These are phyloP conservation scores for Verticillium nubilum DNA, from an alignment of 2,329 filamentous ascomycete genomes.

Conservation along the genomic window DNA sequence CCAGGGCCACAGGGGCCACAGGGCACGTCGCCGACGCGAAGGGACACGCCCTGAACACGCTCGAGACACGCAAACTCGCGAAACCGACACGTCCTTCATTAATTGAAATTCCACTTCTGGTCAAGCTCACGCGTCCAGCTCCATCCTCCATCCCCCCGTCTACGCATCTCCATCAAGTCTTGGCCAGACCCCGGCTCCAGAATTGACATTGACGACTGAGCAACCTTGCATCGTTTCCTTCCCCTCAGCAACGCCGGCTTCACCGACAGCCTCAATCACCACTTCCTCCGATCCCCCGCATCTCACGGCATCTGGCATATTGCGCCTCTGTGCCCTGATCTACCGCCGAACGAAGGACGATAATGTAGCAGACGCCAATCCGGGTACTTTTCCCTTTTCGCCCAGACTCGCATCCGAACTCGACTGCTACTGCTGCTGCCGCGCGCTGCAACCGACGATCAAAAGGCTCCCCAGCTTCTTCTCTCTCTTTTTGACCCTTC, in stretches of 20 bases:
- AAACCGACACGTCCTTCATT: constrained; percentile 35
- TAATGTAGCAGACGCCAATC: background rate
- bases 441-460: background rate
- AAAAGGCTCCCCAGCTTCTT: background rate
- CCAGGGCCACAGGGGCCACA: no score
- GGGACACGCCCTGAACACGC: background rate
- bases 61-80: constrained; percentile 30
- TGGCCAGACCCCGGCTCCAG: background rate
- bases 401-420: background rate
- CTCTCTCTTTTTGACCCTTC: background rate
- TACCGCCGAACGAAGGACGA: background rate
- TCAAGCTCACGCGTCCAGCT: background rate
- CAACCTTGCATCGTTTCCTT: background rate
- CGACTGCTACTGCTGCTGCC: background rate
- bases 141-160: background rate
- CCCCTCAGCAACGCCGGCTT: background rate
- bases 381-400: background rate
- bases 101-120: constrained; percentile 14
- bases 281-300: background rate
- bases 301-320: background rate
- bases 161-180: background rate
- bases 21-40: background rate
- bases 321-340: background rate
- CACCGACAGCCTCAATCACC: background rate
- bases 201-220: background rate